Base-by-base conservation (phyloP, 352 stramenopile species). In the Globisporangium splendens region DNA sequence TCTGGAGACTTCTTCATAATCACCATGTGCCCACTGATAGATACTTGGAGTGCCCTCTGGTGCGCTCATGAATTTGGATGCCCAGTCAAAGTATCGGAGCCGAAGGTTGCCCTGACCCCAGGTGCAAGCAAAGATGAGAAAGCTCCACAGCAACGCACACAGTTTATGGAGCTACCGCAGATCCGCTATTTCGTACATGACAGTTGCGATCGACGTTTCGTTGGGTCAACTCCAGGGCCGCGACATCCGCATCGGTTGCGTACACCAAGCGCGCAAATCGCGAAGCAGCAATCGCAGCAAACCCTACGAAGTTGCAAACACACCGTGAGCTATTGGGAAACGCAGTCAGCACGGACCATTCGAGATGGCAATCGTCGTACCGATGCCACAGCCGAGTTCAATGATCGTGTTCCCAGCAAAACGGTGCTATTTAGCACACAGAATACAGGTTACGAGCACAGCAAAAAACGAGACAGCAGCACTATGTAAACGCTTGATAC, bases 381-480 rank as follows among this genome's bases (percentile, higher is more conserved):
- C 79, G 18, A 89, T 78, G 47, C 72, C 76, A 54, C 70, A 83
- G 11, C 76, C 76, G 17, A 89, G 62, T 31, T 89, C 80, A 2
- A 91, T 56, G 41, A 88, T 62, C 21, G 50, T 71, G 38, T 62
- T 35, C 11, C 52, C 52, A n/a, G 43, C 22, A 41, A 86, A 72
- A 22, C 53, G 13, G 28, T 66, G 35, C 75, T 81, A 41, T 13
- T 15, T 20, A 12, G 13, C 44, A 59, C 14, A 46, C 12, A 24
- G 13, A 22, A 60, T 24, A 62, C 5, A 8, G 7, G 28, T 35
- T 35, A 35, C 28, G 28, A 35, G 28, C 28, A 35, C 28, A 35
- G 44, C 42, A 11, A 11, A n/a, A 61, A 21, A 41, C 35, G 11
- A 50, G 22, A 49, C 4, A n/a, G 14, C 11, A 3, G 33, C 11